phyloP scores from a whole-genome alignment of 176 grass and related monocot species.

The Oryza glumipatula region DNA sequence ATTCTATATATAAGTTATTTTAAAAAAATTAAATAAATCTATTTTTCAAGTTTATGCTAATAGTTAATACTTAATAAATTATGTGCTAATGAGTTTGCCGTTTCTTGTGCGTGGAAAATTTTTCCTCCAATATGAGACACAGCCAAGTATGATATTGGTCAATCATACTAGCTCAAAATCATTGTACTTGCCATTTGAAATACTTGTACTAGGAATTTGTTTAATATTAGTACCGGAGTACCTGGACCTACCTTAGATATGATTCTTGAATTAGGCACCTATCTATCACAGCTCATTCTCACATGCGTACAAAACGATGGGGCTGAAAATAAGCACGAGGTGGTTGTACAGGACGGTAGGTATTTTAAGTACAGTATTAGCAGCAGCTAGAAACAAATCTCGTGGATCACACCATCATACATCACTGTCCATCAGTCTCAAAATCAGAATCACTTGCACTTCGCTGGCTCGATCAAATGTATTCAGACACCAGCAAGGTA shows the following conservation, averaged over 20 bases:
- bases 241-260: not conserved
- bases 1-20: too few species aligned
- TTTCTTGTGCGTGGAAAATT: too few species aligned
- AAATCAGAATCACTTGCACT: not conserved
- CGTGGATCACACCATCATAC: constrained; percentile 26
- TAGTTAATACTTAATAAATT: too few species aligned
- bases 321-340: not conserved
- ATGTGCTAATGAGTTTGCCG: too few species aligned
- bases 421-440: not conserved
- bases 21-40: too few species aligned
- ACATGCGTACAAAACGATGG: not conserved
- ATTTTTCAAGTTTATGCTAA: too few species aligned
- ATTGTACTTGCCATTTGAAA: not conserved
- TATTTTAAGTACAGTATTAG: not conserved
- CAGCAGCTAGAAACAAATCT: not conserved
- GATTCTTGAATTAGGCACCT: not conserved
- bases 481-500: constrained; percentile 6
- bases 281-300: not conserved
- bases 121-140: too few species aligned
- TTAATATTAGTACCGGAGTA: not conserved
- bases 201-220: not conserved
- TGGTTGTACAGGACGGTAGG: not conserved
- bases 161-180: not conserved
- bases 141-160: not conserved
- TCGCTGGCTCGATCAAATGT: not conserved